Percentiles rank a stretch among this genome's conserved stretches.
Conservation (phyloP, 2,329 filamentous ascomycete species). For the Aphanoascus verrucosus region DNA sequence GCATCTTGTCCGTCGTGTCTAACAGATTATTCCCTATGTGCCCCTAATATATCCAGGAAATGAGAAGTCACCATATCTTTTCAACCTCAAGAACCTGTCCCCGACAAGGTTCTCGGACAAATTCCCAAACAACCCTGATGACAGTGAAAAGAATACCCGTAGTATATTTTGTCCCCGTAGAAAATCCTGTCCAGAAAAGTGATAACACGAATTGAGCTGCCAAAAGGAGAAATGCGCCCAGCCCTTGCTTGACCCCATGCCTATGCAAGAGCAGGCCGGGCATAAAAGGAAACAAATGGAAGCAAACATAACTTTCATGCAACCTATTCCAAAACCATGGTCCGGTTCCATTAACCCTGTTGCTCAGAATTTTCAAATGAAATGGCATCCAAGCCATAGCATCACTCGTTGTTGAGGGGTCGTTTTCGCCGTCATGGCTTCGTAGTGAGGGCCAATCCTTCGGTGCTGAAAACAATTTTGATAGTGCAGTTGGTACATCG, state of each 20-base stretch:
- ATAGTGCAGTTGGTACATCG: too few species aligned
- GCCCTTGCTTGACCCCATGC: not conserved
- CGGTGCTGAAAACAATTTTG: too few species aligned
- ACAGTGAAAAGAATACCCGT: not conserved
- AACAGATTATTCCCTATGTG: constrained; percentile 5
- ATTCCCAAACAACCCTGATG: constrained; percentile 1
- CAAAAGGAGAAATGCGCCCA: not conserved
- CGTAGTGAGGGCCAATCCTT: too few species aligned
- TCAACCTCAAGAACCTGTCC: not conserved
- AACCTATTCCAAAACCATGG: not conserved
- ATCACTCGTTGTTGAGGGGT: not conserved
- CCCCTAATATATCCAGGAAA: constrained; percentile 11
- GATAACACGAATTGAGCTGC: not conserved
- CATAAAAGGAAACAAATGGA: not conserved
- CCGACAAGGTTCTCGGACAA: constrained; percentile 6
- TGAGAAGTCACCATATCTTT: not conserved
- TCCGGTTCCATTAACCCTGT: not conserved
- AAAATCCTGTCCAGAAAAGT: not conserved
- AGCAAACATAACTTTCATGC: constrained; percentile 1
- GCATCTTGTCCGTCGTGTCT: not conserved
- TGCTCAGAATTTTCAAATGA: not conserved
- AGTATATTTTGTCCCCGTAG: not conserved
- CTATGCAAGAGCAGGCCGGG: not conserved
- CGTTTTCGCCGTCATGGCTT: not conserved
- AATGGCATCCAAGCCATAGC: too few species aligned